Conservation (phyloP, 441 rosid species). For the Pelargonium cotyledonis region DNA sequence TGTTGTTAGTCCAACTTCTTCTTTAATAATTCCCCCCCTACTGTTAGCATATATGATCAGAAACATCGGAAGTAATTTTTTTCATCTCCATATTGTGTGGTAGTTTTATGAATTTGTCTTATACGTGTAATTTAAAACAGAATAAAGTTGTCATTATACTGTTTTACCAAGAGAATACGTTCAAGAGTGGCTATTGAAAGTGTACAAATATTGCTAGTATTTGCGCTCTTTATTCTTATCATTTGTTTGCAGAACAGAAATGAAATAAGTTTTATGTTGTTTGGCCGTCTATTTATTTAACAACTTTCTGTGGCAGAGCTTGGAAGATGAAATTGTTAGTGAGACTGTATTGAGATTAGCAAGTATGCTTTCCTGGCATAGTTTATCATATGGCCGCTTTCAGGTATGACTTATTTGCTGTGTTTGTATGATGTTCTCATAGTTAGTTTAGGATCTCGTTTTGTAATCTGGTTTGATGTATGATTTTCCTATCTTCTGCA, state of each 20-base stretch:
- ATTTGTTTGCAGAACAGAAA: not conserved
- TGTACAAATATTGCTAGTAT: not conserved
- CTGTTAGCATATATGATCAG: not conserved
- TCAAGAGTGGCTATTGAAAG: conserved; percentile 1
- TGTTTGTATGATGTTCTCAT: conserved; percentile 6
- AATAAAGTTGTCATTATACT: not conserved
- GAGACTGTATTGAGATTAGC: conserved; percentile 78
- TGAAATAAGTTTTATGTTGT: not conserved
- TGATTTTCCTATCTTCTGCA: conserved; percentile 31
- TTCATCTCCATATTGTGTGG: not conserved
- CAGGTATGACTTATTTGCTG: conserved; percentile 43
- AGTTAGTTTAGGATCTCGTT: conserved; percentile 12
- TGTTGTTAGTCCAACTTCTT: conserved; percentile 3
- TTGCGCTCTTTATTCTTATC: not conserved
- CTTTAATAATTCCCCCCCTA: not conserved
- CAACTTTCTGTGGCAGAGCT: conserved; percentile 49
- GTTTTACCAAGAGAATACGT: not conserved
- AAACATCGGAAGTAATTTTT: not conserved
- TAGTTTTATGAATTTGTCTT: not conserved
- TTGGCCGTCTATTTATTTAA: not conserved
- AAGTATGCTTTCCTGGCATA: conserved; percentile 79
- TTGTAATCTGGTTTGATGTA: conserved; percentile 1
- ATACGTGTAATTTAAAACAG: not conserved
- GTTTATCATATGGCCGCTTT: conserved; percentile 92
- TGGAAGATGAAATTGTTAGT: conserved; percentile 92